A percentile compares a stretch with the other conserved stretches of the same genome.
Evolutionary conservation across 1,284 basidiomycete species (phyloP).

Genomic region (Inonotus hispidus): DNA sequence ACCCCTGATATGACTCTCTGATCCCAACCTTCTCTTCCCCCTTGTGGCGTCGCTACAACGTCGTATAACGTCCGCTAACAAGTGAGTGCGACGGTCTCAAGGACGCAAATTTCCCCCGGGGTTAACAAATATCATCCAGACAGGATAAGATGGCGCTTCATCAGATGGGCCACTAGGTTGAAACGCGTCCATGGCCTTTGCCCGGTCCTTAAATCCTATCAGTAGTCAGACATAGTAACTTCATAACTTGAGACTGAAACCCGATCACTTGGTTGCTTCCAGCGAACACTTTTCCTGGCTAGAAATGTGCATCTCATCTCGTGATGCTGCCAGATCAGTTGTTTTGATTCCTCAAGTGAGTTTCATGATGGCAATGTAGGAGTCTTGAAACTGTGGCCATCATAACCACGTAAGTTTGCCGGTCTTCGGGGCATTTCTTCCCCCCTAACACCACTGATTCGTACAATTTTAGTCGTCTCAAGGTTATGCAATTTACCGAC

Average conservation of each 20-base stretch:
- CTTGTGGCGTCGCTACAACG: background rate
- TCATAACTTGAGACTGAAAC: background rate
- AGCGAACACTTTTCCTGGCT: background rate
- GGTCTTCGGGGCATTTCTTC: background rate
- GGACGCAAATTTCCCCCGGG: background rate
- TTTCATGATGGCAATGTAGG: background rate
- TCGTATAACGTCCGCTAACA: background rate
- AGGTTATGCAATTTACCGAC: background rate
- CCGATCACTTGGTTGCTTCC: background rate
- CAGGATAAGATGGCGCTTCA: background rate
- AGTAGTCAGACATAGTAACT: conserved; percentile 1
- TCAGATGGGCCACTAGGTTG: background rate
- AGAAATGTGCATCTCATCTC: background rate
- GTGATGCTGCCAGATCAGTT: background rate
- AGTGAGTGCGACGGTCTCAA: background rate
- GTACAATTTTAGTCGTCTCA: background rate
- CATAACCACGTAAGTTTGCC: background rate
- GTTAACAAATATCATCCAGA: background rate
- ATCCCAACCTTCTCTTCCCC: background rate
- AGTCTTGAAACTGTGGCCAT: background rate
- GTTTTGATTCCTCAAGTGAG: background rate
- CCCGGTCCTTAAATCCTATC: conserved; percentile 1
- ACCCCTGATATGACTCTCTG: background rate
- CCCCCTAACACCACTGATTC: background rate
- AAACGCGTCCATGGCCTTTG: background rate